A percentile compares a stretch with the other conserved stretches of the same genome.
phyloP scores from a whole-genome alignment of 768 basidiomycete species.

The Dioszegia hungarica region DNA sequence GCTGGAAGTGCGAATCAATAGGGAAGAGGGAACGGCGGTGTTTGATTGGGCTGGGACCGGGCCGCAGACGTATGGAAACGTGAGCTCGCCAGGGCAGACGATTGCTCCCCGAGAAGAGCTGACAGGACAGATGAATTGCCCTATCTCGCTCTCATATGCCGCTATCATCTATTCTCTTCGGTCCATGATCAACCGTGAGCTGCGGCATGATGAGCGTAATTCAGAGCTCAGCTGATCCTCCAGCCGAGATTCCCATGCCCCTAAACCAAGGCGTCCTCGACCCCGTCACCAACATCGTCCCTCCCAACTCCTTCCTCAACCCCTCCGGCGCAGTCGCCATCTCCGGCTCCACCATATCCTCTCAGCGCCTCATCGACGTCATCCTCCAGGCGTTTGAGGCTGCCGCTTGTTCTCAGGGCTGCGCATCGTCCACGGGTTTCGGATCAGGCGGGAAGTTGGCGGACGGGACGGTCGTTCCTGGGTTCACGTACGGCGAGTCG shows the following conservation, averaged over 20 bases:
- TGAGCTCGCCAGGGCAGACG: background rate
- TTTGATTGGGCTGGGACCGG: constrained; percentile 35
- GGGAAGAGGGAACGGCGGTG: constrained; percentile 18
- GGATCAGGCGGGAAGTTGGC: constrained; percentile 22
- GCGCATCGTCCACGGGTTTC: constrained; percentile 26
- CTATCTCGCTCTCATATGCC: constrained; percentile 17
- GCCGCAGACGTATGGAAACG: constrained; percentile 20
- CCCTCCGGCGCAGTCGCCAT: constrained; percentile 18
- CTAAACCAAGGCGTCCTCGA: constrained; percentile 17
- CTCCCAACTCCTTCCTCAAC: constrained; percentile 14
- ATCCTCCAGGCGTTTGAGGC: constrained; percentile 21
- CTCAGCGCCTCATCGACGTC: constrained; percentile 27
- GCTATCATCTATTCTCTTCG: constrained; percentile 26
- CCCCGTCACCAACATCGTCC: constrained; percentile 23
- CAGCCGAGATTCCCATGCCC: constrained; percentile 11
- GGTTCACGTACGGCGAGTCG: constrained; percentile 23
- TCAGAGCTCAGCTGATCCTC: background rate
- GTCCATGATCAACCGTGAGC: constrained; percentile 13
- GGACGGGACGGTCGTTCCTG: constrained; percentile 6
- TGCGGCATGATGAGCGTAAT: no score
- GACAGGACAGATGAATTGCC: constrained; percentile 9
- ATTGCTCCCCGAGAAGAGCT: background rate
- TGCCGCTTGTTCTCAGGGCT: constrained; percentile 24
- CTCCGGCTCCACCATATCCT: constrained; percentile 24
- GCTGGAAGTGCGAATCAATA: constrained; percentile 24